These are phyloP conservation scores for Backusella parvicylindrica DNA, from an alignment of 192 early-diverging fungal genomes.

Conservation along the genomic window DNA sequence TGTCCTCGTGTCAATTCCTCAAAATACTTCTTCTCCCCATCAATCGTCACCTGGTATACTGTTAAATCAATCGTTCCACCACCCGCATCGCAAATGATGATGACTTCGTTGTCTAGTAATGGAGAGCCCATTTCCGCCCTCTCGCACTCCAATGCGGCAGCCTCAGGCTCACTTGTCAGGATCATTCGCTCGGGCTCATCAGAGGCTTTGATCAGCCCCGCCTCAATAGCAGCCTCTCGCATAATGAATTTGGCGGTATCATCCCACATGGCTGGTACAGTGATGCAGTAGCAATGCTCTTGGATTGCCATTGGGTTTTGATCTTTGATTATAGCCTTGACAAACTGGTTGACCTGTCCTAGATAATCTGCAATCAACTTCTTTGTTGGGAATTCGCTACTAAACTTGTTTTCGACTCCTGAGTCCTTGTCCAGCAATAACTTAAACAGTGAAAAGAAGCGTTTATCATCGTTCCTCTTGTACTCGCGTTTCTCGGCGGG, in stretches of 20 bases:
- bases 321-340: background rate
- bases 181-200: conserved; percentile 42
- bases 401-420: conserved; percentile 31
- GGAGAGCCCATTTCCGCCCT: conserved; percentile 28
- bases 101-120: conserved; percentile 34
- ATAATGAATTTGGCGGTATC: conserved; percentile 44
- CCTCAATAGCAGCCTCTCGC: conserved; percentile 44
- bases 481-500: conserved; percentile 23
- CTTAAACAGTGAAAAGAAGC: conserved; percentile 36
- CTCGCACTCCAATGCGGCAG: conserved; percentile 45
- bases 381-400: conserved; percentile 44
- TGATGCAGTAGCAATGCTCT: conserved; percentile 38
- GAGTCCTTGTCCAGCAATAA: conserved; percentile 37
- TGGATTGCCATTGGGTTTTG: background rate
- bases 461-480: conserved; percentile 27
- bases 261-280: conserved; percentile 50
- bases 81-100: conserved; percentile 51
- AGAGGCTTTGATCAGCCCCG: conserved; percentile 38
- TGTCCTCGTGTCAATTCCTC: conserved; percentile 44
- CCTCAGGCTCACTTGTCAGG: conserved; percentile 37
- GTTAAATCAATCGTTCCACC: conserved; percentile 52
- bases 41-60: conserved; percentile 37
- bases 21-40: conserved; percentile 23
- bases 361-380: conserved; percentile 12
- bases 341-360: background rate